phyloP scores from a whole-genome alignment of 805 yeast genomes.

The Zygoascus bituminiphila region DNA sequence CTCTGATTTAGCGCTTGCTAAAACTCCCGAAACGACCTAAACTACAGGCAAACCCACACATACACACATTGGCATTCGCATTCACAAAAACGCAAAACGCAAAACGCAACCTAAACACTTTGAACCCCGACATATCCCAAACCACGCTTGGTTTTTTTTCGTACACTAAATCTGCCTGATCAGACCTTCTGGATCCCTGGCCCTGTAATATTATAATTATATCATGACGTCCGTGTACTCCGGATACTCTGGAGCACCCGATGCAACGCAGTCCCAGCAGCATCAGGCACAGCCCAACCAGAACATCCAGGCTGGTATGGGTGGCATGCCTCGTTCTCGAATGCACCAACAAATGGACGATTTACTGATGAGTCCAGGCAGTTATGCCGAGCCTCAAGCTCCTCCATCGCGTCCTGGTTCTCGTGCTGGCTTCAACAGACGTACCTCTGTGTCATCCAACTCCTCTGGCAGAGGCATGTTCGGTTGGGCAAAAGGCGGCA shows the following conservation, averaged over 20 bases:
- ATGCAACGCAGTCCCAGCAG: background rate
- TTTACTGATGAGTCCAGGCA: conserved; percentile 7
- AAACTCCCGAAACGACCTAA: too few relatives aligned
- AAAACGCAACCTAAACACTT: too few relatives aligned
- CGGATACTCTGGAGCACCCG: background rate
- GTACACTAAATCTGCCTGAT: too few relatives aligned
- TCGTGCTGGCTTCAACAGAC: conserved; percentile 8
- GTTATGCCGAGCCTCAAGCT: background rate
- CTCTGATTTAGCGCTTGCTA: too few relatives aligned
- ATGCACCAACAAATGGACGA: conserved; percentile 18
- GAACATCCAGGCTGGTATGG: conserved; percentile 10
- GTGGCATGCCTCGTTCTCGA: conserved; percentile 22
- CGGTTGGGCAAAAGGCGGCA: conserved; percentile 16
- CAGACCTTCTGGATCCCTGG: too few relatives aligned
- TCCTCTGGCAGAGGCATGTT: conserved; percentile 15
- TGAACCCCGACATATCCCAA: too few relatives aligned
- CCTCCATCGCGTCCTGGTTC: conserved; percentile 4
- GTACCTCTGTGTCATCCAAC: background rate
- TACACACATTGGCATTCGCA: too few relatives aligned
- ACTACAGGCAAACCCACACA: too few relatives aligned
- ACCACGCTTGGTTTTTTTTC: too few relatives aligned
- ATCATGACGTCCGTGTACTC: background rate
- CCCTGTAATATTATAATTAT: too few relatives aligned
- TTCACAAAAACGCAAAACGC: too few relatives aligned
- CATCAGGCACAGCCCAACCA: background rate